Conservation (phyloP, 306 rosid genomes). For the Gastrolobium bilobum region DNA sequence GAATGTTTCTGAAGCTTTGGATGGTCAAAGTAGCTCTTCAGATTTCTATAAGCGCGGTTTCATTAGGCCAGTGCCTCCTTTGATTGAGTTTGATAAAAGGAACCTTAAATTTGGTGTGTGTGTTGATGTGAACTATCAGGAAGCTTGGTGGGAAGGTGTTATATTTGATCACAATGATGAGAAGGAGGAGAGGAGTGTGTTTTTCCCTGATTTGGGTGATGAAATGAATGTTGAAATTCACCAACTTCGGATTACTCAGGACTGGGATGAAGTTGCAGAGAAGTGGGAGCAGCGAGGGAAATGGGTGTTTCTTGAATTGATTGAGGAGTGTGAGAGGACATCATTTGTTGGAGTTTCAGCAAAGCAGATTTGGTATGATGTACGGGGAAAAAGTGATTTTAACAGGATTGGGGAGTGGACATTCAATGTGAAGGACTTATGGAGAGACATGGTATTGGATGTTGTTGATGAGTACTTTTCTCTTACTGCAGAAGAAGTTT, state of each 20-base stretch:
- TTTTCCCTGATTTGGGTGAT: slow-evolving; percentile 91
- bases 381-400: slow-evolving; percentile 58
- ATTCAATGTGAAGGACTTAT: slow-evolving; percentile 57
- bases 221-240: slow-evolving; percentile 59
- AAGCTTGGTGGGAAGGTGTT: slow-evolving; percentile 99
- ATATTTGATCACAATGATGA: slow-evolving; percentile 74
- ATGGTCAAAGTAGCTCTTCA: slow-evolving; percentile 44
- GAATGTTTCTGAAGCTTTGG: slow-evolving; percentile 61
- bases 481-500: slow-evolving; percentile 53
- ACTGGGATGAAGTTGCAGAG: slow-evolving; percentile 73
- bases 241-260: slow-evolving; percentile 69
- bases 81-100: slow-evolving; percentile 31
- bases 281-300: slow-evolving; percentile 72
- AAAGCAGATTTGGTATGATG: slow-evolving; percentile 91
- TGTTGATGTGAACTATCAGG: slow-evolving; percentile 74
- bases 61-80: slow-evolving; percentile 80
- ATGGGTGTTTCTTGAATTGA: slow-evolving; percentile 81
- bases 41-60: slow-evolving; percentile 47
- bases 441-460: slow-evolving; percentile 66
- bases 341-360: slow-evolving; percentile 62
- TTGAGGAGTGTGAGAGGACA: slow-evolving; percentile 63
- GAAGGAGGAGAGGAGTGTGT: slow-evolving; percentile 63
- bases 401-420: slow-evolving; percentile 73
- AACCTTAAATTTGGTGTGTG: slow-evolving; percentile 72
- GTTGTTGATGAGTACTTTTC: slow-evolving; percentile 60